Evolutionary conservation across 352 stramenopile genomes (phyloP).

Genomic region (Phytophthora palmivora): DNA sequence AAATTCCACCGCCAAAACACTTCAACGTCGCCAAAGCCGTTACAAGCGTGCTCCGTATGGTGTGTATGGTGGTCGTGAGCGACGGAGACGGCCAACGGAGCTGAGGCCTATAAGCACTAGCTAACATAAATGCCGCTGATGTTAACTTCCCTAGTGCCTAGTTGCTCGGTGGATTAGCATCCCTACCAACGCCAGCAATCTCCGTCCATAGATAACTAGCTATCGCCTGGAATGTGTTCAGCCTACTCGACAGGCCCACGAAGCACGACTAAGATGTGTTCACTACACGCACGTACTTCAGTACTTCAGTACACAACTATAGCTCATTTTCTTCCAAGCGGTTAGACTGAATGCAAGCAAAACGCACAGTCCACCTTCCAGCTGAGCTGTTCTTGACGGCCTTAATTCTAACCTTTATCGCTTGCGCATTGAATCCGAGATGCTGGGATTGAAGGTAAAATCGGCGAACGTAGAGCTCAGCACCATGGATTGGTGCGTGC

Average conservation of each 20-base stretch:
- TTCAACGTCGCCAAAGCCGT: slow-evolving; percentile 27
- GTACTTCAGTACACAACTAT: slow-evolving; percentile 22
- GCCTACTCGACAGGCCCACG: slow-evolving; percentile 1
- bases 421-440: slow-evolving; percentile 59
- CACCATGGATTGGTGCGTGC: slow-evolving; percentile 67
- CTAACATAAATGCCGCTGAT: too few relatives aligned
- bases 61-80: slow-evolving; percentile 2
- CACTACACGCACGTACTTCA: slow-evolving; percentile 22
- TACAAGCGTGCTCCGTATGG: slow-evolving; percentile 19
- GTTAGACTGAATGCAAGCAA: slow-evolving; percentile 8
- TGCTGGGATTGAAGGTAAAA: slow-evolving; percentile 81
- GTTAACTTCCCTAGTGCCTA: too few relatives aligned
- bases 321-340: slow-evolving; percentile 12
- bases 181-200: not conserved
- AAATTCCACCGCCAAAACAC: slow-evolving; percentile 1
- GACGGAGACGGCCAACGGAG: slow-evolving; percentile 32
- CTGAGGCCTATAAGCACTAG: not conserved
- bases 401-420: slow-evolving; percentile 38
- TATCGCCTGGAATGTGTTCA: not conserved
- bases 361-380: slow-evolving; percentile 4
- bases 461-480: slow-evolving; percentile 73
- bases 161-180: not conserved
- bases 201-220: slow-evolving; percentile 2
- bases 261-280: slow-evolving; percentile 16
- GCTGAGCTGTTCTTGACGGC: slow-evolving; percentile 1